phyloP scores from a whole-genome alignment of 1,139 yeast species.

The Blastobotrys indianensis region DNA sequence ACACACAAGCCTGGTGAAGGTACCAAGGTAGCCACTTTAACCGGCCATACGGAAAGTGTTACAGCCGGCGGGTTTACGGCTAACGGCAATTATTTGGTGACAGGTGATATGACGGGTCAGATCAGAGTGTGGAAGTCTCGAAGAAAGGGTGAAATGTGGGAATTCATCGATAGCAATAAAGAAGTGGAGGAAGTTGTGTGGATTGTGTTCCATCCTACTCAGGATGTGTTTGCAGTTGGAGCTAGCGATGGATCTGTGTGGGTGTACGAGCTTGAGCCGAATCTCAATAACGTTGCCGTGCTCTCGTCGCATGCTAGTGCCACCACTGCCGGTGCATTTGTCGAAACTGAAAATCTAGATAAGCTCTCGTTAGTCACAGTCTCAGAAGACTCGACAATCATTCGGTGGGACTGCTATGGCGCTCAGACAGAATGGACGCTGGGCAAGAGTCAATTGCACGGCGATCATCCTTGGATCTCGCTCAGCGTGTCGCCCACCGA shows the following conservation, averaged over 20 bases:
- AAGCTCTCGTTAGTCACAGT: conserved; percentile 63
- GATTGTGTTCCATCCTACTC: conserved; percentile 73
- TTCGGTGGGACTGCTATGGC: conserved; percentile 87
- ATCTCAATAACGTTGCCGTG: conserved; percentile 60
- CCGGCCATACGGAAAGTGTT: conserved; percentile 83
- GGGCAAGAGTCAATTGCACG: conserved; percentile 58
- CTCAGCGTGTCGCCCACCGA: conserved; percentile 48
- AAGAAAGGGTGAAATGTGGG: conserved; percentile 81
- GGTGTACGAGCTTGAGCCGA: conserved; percentile 72
- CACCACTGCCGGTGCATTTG: conserved; percentile 64
- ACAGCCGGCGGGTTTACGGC: conserved; percentile 75
- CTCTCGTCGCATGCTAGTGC: conserved; percentile 77
- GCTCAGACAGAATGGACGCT: conserved; percentile 52
- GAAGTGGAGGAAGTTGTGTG: conserved; percentile 84
- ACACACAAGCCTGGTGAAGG: conserved; percentile 77
- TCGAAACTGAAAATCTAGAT: conserved; percentile 54
- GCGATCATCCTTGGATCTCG: conserved; percentile 85
- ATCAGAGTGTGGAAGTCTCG: conserved; percentile 65
- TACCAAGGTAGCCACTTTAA: conserved; percentile 63
- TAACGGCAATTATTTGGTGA: conserved; percentile 73
- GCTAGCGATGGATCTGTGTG: conserved; percentile 91
- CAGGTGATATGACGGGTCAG: conserved; percentile 94
- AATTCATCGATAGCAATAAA: conserved; percentile 59
- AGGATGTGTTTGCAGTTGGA: conserved; percentile 77
- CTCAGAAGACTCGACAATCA: conserved; percentile 83